Base-by-base conservation (phyloP, 768 basidiomycete species). In the Suillus sp. region DNA sequence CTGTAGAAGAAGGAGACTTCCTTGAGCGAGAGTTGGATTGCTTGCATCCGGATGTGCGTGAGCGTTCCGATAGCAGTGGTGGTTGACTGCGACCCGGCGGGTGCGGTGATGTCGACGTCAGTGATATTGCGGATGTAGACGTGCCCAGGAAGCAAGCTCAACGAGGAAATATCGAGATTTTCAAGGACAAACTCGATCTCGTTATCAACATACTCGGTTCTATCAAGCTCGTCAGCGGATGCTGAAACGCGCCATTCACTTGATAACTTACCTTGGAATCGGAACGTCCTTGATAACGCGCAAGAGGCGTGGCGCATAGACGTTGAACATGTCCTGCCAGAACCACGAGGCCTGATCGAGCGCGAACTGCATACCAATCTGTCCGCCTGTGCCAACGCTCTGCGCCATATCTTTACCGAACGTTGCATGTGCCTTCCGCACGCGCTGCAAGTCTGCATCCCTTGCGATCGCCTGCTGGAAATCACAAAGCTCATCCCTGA, bases 251-350 rank as follows among this genome's bases (percentile, higher is more conserved):
- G 16, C 7, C 70, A 5, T 11, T 6, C 1, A 3, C 16, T 20
- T 10, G 7, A 10, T 5, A 30, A 67, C 78, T 20, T 62, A 86
- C 89, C 89, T 82, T 7, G 90, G 90, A 57, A 91, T 90, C 13
- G 90, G 90, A 16, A 91, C 74, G 59, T 84, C 83, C 67, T 84
- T 84, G 71, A 91, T 65, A 69, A 83, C 75, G 32, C 64, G 67
- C 61, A 89, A 71, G 1, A 84, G 38, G 10, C 83, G 81, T 18
- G 92, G 92, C 1, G 90, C 72, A 69, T 93, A 93, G 18, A 93
- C 89, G 68, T 88, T 90, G 79, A 92, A 88, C 8, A 93, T 64
- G 64, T 95, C 93, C 71, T 88, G 84, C 88, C 88, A 91, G 76
- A 91, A 84, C 90, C 90, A 92, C 1, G 86, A 82, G 6, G 84